phyloP scores from a whole-genome alignment of 805 yeast genomes.

The Ogataea philodendri region DNA sequence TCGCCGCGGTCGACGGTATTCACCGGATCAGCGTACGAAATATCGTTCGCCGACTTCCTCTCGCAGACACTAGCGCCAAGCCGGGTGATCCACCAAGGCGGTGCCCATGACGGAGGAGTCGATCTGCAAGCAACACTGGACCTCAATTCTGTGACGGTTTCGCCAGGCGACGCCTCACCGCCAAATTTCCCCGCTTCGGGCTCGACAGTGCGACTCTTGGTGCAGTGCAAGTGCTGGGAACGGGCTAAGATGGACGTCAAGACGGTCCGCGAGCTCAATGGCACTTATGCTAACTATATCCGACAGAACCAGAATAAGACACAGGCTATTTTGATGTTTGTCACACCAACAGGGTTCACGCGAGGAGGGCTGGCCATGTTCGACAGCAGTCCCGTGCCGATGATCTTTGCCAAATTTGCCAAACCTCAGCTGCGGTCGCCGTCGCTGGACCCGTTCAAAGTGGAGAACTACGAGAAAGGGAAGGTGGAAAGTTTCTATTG shows the following conservation, averaged over 20 bases:
- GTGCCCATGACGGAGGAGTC: conserved; percentile 55
- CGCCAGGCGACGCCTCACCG: too few relatives aligned
- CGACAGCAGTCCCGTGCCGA: conserved; percentile 45
- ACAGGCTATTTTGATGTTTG: conserved; percentile 41
- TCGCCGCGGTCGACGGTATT: conserved; percentile 48
- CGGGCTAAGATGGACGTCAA: conserved; percentile 43
- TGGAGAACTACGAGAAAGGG: conserved; percentile 41
- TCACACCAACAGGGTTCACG: conserved; percentile 47
- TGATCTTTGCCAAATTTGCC: conserved; percentile 42
- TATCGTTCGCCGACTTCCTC: conserved; percentile 41
- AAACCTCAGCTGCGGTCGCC: conserved; percentile 30
- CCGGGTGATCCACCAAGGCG: conserved; percentile 47
- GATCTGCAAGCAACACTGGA: conserved; percentile 57
- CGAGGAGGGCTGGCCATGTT: conserved; percentile 45
- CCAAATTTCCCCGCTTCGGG: too few relatives aligned
- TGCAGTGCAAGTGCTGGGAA: conserved; percentile 54
- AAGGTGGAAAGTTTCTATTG: conserved; percentile 35
- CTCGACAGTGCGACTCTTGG: conserved; percentile 41
- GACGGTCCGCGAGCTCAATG: conserved; percentile 51
- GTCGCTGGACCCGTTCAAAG: conserved; percentile 30
- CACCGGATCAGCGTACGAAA: conserved; percentile 56
- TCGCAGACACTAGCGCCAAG: conserved; percentile 38
- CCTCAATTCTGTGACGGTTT: conserved; percentile 9
- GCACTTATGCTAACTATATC: conserved; percentile 40
- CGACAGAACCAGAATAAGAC: conserved; percentile 4